These are phyloP conservation scores for Dimargaris cristalligena DNA, from an alignment of 192 early-diverging fungal genomes.

Conservation along the genomic window DNA sequence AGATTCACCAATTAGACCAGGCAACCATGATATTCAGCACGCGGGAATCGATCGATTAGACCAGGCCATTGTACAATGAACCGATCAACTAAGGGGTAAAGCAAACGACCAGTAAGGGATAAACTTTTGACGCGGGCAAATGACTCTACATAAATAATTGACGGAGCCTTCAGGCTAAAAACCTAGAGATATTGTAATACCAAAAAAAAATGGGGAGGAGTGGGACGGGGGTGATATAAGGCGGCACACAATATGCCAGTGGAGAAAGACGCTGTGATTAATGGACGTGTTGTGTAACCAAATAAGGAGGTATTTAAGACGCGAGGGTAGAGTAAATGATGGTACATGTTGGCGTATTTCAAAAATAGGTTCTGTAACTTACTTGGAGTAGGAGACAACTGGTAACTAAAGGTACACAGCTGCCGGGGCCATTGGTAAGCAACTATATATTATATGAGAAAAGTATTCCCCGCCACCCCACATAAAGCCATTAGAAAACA, in stretches of 20 bases:
- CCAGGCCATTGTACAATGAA: slow-evolving; percentile 89
- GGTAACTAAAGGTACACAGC: slow-evolving; percentile 56
- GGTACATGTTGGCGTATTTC: too few species aligned
- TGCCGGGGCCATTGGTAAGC: slow-evolving; percentile 82
- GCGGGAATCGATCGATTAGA: slow-evolving; percentile 32
- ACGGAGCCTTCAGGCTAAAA: slow-evolving; percentile 32
- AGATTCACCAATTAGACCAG: slow-evolving; percentile 33
- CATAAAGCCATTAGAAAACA: too few species aligned
- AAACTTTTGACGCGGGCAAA: slow-evolving; percentile 70
- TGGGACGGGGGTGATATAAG: too few species aligned
- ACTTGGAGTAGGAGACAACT: slow-evolving; percentile 42
- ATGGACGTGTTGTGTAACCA: too few species aligned
- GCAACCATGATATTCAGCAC: slow-evolving; percentile 39
- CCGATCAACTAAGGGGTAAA: slow-evolving; percentile 60
- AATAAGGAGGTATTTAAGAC: too few species aligned
- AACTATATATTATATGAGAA: slow-evolving; percentile 24
- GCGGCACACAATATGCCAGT: too few species aligned
- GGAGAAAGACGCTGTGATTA: too few species aligned
- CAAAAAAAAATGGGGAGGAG: too few species aligned
- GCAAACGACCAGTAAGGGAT: slow-evolving; percentile 75
- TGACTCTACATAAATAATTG: slow-evolving; percentile 75
- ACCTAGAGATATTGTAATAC: too few species aligned
- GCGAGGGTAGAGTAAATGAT: too few species aligned
- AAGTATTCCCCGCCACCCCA: too few species aligned
- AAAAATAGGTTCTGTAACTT: slow-evolving; percentile 8